phyloP scores from a whole-genome alignment of 2,329 filamentous ascomycete species.

The Taxawa tesnikishii region DNA sequence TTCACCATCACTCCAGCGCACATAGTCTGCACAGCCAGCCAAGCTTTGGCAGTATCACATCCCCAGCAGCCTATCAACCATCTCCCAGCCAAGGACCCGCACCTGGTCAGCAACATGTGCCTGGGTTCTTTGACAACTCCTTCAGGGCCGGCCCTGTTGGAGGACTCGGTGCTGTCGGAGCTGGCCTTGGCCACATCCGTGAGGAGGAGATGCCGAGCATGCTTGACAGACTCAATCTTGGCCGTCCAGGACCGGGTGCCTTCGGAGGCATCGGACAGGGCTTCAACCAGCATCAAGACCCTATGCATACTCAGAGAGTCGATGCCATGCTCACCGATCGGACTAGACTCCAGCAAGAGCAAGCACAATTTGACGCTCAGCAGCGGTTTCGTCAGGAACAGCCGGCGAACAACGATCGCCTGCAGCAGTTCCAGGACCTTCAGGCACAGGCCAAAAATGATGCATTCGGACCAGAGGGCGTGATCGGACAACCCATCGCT shows the following conservation, averaged over 20 bases:
- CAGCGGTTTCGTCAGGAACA: conserved; percentile 35
- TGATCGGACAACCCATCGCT: conserved; percentile 19
- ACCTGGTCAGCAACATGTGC: conserved; percentile 22
- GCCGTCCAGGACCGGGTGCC: conserved; percentile 31
- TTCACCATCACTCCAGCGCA: conserved; percentile 90
- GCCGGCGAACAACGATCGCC: conserved; percentile 44
- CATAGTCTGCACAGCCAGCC: conserved; percentile 95
- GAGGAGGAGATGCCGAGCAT: conserved; percentile 60
- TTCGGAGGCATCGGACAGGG: conserved; percentile 33
- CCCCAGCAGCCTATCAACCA: conserved; percentile 56
- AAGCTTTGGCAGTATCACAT: conserved; percentile 88
- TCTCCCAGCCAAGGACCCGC: conserved; percentile 39
- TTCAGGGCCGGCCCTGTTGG: conserved; percentile 26
- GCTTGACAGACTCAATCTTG: conserved; percentile 54
- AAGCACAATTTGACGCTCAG: conserved; percentile 40
- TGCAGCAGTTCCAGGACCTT: conserved; percentile 73
- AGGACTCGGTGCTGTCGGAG: conserved; percentile 32
- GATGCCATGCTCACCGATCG: conserved; percentile 49
- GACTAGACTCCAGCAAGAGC: conserved; percentile 47
- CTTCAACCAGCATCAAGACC: conserved; percentile 27
- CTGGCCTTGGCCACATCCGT: conserved; percentile 34
- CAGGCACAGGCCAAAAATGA: conserved; percentile 34
- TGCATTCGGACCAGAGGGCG: conserved; percentile 17
- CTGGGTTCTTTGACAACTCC: conserved; percentile 59
- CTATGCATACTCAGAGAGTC: conserved; percentile 43